These are phyloP conservation scores for Neopestalotiopsis sp. DNA, from an alignment of 2,329 filamentous ascomycete species.

Conservation along the genomic window DNA sequence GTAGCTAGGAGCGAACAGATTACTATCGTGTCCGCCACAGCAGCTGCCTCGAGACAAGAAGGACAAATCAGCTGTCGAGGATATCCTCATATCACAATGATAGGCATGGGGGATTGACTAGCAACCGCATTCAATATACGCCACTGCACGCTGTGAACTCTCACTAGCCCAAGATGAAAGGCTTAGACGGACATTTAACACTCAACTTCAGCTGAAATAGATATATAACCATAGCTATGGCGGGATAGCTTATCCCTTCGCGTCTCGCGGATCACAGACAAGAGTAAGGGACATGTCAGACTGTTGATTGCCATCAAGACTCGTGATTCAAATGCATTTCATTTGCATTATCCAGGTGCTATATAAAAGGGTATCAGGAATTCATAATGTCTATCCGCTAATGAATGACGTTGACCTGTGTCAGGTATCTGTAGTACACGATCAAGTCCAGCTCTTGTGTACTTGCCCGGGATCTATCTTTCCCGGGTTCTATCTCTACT, in stretches of 20 bases:
- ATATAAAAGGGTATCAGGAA: slow-evolving; percentile 1
- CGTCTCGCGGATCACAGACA: background rate
- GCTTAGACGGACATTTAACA: too few species aligned
- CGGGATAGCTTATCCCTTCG: background rate
- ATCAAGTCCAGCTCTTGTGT: background rate
- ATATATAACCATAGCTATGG: too few species aligned
- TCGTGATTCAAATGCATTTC: background rate
- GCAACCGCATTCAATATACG: too few species aligned
- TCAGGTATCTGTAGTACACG: background rate
- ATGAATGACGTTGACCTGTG: background rate
- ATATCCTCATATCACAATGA: too few species aligned
- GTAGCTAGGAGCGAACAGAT: background rate
- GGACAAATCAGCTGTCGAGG: background rate
- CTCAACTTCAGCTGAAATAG: too few species aligned
- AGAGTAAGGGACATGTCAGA: background rate
- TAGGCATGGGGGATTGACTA: too few species aligned
- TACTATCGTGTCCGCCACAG: background rate
- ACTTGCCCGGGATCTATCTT: background rate
- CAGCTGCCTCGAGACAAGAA: background rate
- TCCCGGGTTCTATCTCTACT: background rate
- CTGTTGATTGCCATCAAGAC: background rate
- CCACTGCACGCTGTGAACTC: too few species aligned
- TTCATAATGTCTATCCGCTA: background rate
- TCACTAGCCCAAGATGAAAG: too few species aligned
- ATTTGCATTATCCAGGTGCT: background rate